A percentile compares a stretch with the other conserved stretches of the same genome.
Evolutionary conservation across 495 filamentous ascomycete genomes (phyloP).

Genomic region (Durotheca rogersii): DNA sequence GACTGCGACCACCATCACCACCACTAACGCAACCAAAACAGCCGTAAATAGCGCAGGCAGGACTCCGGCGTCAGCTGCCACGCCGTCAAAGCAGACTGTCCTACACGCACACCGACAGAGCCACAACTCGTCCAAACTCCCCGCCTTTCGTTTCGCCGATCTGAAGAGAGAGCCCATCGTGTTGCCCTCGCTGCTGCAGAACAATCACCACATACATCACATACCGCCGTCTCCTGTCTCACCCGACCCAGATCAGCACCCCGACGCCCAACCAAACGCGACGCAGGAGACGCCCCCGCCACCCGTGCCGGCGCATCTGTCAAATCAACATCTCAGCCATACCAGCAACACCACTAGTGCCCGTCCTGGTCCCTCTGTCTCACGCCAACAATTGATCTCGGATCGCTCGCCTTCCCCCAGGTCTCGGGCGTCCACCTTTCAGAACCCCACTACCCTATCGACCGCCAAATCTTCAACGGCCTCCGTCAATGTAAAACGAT

Average conservation of each 20-base stretch:
- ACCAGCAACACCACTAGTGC: conserved; percentile 26
- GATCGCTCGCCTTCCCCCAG: conserved; percentile 30
- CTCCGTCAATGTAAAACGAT: conserved; percentile 39
- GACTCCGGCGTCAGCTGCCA: conserved; percentile 13
- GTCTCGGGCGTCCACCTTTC: conserved; percentile 45
- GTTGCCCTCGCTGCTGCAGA: conserved; percentile 37
- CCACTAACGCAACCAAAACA: conserved; percentile 13
- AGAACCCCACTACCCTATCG: conserved; percentile 31
- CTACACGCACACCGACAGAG: conserved; percentile 50
- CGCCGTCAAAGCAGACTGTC: conserved; percentile 31
- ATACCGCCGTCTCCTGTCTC: conserved; percentile 45
- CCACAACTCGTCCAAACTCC: conserved; percentile 53
- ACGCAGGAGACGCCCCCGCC: conserved; percentile 35
- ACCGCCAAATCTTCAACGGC: conserved; percentile 26
- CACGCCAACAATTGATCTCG: conserved; percentile 19
- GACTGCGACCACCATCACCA: conserved; percentile 4
- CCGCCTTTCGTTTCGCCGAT: conserved; percentile 52
- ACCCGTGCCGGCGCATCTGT: conserved; percentile 20
- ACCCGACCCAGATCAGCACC: conserved; percentile 34
- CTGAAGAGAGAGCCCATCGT: conserved; percentile 42
- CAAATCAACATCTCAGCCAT: conserved; percentile 26
- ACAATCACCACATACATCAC: conserved; percentile 25
- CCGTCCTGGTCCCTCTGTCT: conserved; percentile 27
- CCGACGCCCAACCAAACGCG: conserved; percentile 36
- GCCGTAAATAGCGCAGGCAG: conserved; percentile 12